Conservation (phyloP, 768 basidiomycete genomes). For the Sistotremastrum suecicum region DNA sequence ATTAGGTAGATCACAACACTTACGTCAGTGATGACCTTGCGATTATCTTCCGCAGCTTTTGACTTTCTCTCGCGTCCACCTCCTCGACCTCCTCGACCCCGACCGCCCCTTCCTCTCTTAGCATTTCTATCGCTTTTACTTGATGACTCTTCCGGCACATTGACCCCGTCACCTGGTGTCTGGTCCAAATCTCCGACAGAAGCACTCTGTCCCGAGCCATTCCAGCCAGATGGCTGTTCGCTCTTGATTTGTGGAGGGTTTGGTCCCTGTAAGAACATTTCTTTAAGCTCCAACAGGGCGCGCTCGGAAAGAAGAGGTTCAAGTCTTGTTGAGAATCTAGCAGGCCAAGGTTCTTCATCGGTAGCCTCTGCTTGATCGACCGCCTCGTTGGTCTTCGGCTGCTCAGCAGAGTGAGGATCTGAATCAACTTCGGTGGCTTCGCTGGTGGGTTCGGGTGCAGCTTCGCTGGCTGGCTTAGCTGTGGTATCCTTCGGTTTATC, state of each 20-base stretch:
- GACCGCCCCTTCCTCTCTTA: conserved; percentile 21
- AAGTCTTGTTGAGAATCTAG: conserved; percentile 40
- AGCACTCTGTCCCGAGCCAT: conserved; percentile 14
- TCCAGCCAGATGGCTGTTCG: conserved; percentile 21
- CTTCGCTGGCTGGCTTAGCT: neutral
- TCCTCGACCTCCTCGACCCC: conserved; percentile 26
- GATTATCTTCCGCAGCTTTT: conserved; percentile 42
- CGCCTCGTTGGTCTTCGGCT: too few species aligned
- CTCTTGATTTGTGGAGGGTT: conserved; percentile 56
- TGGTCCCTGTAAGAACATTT: conserved; percentile 69
- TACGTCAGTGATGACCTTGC: conserved; percentile 75
- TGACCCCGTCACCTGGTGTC: neutral
- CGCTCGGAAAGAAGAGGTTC: conserved; percentile 48
- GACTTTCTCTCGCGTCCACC: conserved; percentile 32
- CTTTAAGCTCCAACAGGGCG: conserved; percentile 47
- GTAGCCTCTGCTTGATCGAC: neutral
- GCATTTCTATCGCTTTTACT: conserved; percentile 12
- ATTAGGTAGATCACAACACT: conserved; percentile 18
- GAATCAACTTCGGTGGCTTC: neutral
- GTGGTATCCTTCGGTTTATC: conserved; percentile 9
- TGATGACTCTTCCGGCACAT: conserved; percentile 12
- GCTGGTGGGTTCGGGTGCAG: neutral
- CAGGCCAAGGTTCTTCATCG: conserved; percentile 47
- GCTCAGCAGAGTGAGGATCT: neutral
- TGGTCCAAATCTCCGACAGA: conserved; percentile 5